Evolutionary conservation across 2,329 filamentous ascomycete genomes (phyloP), one percentile per base, ranked within the genome.

Genomic region (Rhynchosporium secalis): DNA sequence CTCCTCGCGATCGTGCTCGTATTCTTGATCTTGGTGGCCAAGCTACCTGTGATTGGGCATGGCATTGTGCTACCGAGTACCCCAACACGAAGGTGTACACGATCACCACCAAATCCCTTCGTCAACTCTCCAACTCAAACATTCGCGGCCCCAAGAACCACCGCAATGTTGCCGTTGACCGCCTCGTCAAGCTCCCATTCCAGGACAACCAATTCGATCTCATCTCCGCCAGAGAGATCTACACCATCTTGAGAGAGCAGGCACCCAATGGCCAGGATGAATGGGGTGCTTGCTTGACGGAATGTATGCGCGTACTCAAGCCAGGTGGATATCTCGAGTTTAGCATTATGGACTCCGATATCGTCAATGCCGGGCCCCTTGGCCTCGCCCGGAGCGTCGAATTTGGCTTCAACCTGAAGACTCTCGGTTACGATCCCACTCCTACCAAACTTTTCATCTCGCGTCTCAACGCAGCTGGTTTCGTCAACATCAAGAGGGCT

Each of bases 281-380:
- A 77, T 97, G 93, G 83, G 91, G 96, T 73, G 82, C 87, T 55
- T 95, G 91, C 65, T 81, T 98, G 8, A 81, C 80, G 58, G 95
- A 99, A 78, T 96, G 92, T 75, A 87, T 91, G 79, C 92, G 95
- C 63, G 89, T 96, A 62, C 86, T 83, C 58, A 96, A 96, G 78
- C 93, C 94, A 0, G 92, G 92, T 56, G 95, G 95, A 38, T 94
- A 94, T 75, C 80, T 99, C 62, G 95, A 99, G 73, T 99, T 95
- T 78, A 88, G 86, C 65, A 78, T 98, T 49, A 85, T 98, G 69
- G 95, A 99, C 75, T 90, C 92, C 1, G 92, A 96, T 72, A 87
- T 99, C 69, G 86, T 96, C 65, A 93, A 92, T 68, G 87, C 92
- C 0, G 93, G 93, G 0, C 87, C 90, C 0, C 81, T 88, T 26